Conservation (phyloP, 2,329 filamentous ascomycete species). For the Grosmannia penicillata region DNA sequence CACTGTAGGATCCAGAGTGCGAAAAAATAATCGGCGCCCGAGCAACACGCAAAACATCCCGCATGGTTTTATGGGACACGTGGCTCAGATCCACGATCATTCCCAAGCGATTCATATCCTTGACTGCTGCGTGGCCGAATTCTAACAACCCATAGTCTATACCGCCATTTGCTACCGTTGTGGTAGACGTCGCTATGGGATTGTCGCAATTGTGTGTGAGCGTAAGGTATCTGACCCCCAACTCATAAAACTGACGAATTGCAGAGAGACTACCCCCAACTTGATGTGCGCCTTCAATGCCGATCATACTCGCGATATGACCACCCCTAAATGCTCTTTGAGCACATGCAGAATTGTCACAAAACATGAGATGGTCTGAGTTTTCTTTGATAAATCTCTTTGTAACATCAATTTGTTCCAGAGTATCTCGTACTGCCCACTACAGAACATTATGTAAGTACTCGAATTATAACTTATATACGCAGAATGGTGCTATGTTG, state of each 20-base stretch:
- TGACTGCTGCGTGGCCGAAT: constrained; percentile 11
- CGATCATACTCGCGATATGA: constrained; percentile 21
- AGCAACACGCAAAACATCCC: constrained; percentile 7
- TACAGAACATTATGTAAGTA: not conserved
- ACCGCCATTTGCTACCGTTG: constrained; percentile 14
- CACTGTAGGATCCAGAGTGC: constrained; percentile 8
- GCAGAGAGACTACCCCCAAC: constrained; percentile 18
- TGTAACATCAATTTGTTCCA: constrained; percentile 21
- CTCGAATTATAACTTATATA: not conserved
- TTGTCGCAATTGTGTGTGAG: constrained; percentile 21
- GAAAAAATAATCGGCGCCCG: constrained; percentile 10
- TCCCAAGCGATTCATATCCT: constrained; percentile 18
- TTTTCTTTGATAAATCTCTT: constrained; percentile 15
- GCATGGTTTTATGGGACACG: constrained; percentile 10
- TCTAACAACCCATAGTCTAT: constrained; percentile 8
- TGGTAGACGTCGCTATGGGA: constrained; percentile 16
- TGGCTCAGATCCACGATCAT: constrained; percentile 12
- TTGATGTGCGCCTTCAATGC: constrained; percentile 22
- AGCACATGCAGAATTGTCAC: constrained; percentile 14
- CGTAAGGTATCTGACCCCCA: constrained; percentile 22
- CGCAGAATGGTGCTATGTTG: constrained; percentile 12
- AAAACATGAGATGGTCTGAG: constrained; percentile 13
- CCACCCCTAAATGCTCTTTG: constrained; percentile 16
- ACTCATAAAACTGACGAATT: constrained; percentile 19
- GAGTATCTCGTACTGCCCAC: constrained; percentile 9